Conservation (phyloP, 352 stramenopile genomes). For the Phytophthora rubi region DNA sequence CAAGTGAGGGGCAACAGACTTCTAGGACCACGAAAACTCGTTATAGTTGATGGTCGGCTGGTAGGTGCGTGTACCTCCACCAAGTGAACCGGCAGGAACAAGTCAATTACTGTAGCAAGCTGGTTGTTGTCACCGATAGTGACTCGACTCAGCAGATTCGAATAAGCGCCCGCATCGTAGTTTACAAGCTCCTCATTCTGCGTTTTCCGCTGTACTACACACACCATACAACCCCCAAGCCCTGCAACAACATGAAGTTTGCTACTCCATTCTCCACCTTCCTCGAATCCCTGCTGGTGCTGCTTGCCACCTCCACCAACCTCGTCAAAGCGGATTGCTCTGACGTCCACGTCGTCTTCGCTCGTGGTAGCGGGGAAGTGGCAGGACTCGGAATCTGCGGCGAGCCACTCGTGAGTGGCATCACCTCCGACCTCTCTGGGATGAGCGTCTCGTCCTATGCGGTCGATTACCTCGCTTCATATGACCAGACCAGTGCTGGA, state of each 20-base stretch:
- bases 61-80: neutral
- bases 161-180: neutral
- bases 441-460: conserved; percentile 48
- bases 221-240: neutral
- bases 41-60: conserved; percentile 1
- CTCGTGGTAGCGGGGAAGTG: conserved; percentile 40
- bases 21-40: conserved; percentile 12
- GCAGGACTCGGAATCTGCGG: conserved; percentile 40
- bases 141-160: neutral
- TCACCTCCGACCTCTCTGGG: conserved; percentile 34
- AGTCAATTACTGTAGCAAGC: conserved; percentile 11
- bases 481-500: conserved; percentile 35
- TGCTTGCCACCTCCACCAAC: conserved; percentile 1
- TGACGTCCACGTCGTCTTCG: conserved; percentile 42
- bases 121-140: conserved; percentile 9
- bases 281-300: neutral
- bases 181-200: conserved; percentile 8
- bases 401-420: conserved; percentile 36
- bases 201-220: conserved; percentile 17
- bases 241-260: conserved; percentile 1
- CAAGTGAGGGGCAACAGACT: neutral
- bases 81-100: conserved; percentile 9
- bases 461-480: conserved; percentile 37
- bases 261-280: neutral
- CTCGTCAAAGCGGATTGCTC: conserved; percentile 26